Base-by-base conservation (phyloP, 1,284 basidiomycete species). In the Kwoniella shivajii region DNA sequence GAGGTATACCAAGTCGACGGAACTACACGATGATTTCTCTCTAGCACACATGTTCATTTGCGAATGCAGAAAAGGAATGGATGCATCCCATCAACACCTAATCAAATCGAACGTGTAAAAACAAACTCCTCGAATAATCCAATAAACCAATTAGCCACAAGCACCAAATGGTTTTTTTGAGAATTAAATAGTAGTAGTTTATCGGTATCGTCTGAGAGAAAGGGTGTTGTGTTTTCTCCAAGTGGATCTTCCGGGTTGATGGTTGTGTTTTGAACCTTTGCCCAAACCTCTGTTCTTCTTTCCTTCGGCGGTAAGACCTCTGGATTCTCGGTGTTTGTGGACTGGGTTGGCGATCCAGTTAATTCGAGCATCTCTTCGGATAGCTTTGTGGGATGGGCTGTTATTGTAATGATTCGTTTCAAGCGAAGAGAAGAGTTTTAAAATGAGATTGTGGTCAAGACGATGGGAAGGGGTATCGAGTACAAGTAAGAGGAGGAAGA, bases 321-420 rank as follows among this genome's bases (percentile, higher is more conserved):
- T 92, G 69, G 90, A 85, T 82, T 99, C 96, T 77, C 96, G 88
- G 78, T 89, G 92, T 84, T 98, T 99, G 89, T 99, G 96, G 55
- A 99, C 95, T 26, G 95, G 89, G 80, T 95, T 93, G 77, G 84
- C 84, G 82, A 99, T 99, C 95, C 94, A 98, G 88, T 92, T 98
- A 84, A 99, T 97, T 72, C 92, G 86, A 64, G 95, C 82, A 78
- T 99, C 95, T 64, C 93, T 89, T 66, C 92, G 90, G 80, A 97
- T 88, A 44, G 81, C 81, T 77, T 81, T 82, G 80, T 82, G 80
- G 51, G 69, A 71, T 56, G 80, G 78, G 74, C 73, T 74, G 60
- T 18, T 26, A 54, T 7, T 20, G 48, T 33, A n/a, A 20, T 6
- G 36, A 38, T 11, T n/a, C n/a, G 44, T 34, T 24, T 38, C 33